Evolutionary conservation across 768 basidiomycete species (phyloP), one percentile per base, ranked within the genome.

Genomic region (Suillus cothurnatus): DNA sequence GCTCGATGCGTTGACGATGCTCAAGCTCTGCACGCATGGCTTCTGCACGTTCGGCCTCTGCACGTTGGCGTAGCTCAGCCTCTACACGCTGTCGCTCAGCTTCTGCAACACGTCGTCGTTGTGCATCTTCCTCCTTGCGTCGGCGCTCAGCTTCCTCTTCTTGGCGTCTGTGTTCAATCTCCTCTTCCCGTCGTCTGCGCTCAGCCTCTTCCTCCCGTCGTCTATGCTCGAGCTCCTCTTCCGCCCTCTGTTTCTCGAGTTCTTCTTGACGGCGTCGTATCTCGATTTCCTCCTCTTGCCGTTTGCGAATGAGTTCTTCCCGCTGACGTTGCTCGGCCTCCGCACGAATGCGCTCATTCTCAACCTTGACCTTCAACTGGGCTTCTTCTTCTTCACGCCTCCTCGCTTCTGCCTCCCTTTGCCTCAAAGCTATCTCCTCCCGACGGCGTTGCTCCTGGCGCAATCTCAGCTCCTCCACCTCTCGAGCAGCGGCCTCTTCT

Each of bases 311-410:
- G 11, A 59, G 39, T 21, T 59, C 58, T 41, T 59, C 58, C 39
- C 39, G 58, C 21, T 41, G 58, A 23, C 58, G 58, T 6, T 59
- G 58, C 39, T 59, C 58, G 19, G 58, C 58, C 19, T 59, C 58
- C 14, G 58, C 58, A 59, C 58, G 58, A 31, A 41, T 28, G 28
- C 41, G 58, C n/a, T 55, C 53, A 31, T 12, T 32, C 21, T 55
- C 53, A 55, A 21, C 53, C 21, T 34, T 55, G 31, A 12, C 53
- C 32, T 55, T 55, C 52, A 32, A 11, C 9, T 19, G 57, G 26
- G 39, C 28, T 14, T 28, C 58, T 43, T 59, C 58, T 28, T 59
- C 58, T 31, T 59, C 58, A 19, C 58, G 58, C 39, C 39, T 59
- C 26, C 39, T 41, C 2, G 38, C 19, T 28, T 59, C 58, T 31